Evolutionary conservation across 2,329 filamentous ascomycete genomes (phyloP).

Genomic region (Monosporascus sp.): DNA sequence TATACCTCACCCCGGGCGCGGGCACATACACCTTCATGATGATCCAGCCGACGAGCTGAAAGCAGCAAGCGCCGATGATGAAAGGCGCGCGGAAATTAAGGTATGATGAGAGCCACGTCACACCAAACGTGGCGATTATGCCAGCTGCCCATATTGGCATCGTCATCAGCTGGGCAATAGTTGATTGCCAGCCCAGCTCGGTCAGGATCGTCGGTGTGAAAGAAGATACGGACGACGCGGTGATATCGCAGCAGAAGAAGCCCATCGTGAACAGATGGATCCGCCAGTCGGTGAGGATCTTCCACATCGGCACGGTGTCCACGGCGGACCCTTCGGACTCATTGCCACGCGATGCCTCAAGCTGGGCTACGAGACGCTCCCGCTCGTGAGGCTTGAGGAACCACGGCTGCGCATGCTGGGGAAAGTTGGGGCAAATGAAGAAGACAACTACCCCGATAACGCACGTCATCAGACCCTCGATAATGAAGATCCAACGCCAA

Average conservation of each 20-base stretch:
- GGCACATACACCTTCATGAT: constrained; percentile 21
- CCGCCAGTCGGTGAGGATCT: constrained; percentile 21
- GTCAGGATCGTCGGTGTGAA: constrained; percentile 22
- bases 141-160: constrained; percentile 24
- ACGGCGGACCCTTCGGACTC: constrained; percentile 17
- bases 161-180: constrained; percentile 20
- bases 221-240: constrained; percentile 20
- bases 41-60: constrained; percentile 23
- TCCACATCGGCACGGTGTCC: constrained; percentile 19
- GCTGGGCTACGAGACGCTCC: constrained; percentile 13
- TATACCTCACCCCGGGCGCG: constrained; percentile 18
- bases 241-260: constrained; percentile 26
- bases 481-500: constrained; percentile 44
- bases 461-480: constrained; percentile 22
- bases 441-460: constrained; percentile 13
- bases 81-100: constrained; percentile 19
- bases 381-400: constrained; percentile 19
- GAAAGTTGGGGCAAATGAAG: constrained; percentile 21
- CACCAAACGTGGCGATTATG: constrained; percentile 17
- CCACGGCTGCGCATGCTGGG: constrained; percentile 21
- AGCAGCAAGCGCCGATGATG: constrained; percentile 15
- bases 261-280: constrained; percentile 24
- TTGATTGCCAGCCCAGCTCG: constrained; percentile 18
- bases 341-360: constrained; percentile 19
- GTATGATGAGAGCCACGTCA: constrained; percentile 17